Percentiles rank a stretch among this genome's conserved stretches.
Conservation (phyloP, 208 protist species). For the Tritrichomonas foetus region DNA sequence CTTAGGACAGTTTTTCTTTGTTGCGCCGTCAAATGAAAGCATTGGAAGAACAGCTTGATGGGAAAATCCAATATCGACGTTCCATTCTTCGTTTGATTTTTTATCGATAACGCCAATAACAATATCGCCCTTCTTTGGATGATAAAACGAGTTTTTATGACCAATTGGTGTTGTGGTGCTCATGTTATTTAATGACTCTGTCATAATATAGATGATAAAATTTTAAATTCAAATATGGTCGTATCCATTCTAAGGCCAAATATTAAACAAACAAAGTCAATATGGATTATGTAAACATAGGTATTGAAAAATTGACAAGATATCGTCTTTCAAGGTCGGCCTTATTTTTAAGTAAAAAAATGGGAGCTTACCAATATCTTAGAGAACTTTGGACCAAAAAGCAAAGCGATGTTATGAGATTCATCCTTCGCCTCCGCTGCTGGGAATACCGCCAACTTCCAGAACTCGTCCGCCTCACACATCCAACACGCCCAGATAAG, state of each 20-base stretch:
- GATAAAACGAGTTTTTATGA: background rate
- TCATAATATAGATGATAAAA: no score
- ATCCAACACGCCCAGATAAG: conserved; percentile 96
- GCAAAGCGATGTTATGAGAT: conserved; percentile 98
- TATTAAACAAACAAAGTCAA: no score
- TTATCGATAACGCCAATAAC: background rate
- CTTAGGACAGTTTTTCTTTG: background rate
- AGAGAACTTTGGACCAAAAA: conserved; percentile 99
- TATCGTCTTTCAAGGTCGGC: no score
- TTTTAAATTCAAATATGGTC: no score
- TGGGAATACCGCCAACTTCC: conserved; percentile 97
- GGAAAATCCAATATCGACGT: background rate
- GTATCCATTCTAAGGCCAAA: no score
- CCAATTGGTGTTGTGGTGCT: background rate
- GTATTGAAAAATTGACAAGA: no score
- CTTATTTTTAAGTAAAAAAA: no score
- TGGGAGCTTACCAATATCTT: conserved; percentile 99
- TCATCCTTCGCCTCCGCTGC: conserved; percentile 90
- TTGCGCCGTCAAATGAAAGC: background rate
- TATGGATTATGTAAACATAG: no score
- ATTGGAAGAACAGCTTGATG: background rate
- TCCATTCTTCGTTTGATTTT: background rate
- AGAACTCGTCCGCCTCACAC: conserved; percentile 73
- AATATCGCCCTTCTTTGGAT: background rate
- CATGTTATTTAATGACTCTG: no score